Base-by-base conservation (phyloP, 345 rosid genomes). In the Brassica juncea region DNA sequence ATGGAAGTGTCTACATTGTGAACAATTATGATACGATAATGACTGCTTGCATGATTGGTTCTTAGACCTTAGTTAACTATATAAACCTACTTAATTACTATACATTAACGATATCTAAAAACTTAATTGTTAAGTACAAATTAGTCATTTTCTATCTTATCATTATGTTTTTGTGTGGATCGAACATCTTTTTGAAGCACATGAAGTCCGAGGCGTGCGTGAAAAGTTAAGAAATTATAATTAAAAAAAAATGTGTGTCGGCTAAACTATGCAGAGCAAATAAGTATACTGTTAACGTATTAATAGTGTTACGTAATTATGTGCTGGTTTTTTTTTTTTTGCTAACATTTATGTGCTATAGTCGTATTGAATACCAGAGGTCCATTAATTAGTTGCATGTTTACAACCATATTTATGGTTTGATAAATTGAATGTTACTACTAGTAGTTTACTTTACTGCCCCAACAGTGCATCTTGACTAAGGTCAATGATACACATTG, bases 401-500 rank as follows among this genome's bases (percentile, higher is more conserved):
- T 57, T 19, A 57, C 62, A 57, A 57, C 63, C 31, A 58, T 23
- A 3, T 12, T 14, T 9, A 58, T 9, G 30, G 63, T 58, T 58
- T 23, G 31, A 58, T 58, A 21, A 25, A 59, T 59, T 59, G 10
- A 59, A 59, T 59, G 31, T 59, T 59, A 25, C 30, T 57, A 42
- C 14, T 39, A 42, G 14, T 42, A 10, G 14, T 42, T 10, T 42
- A 55, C 25, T 3, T 9, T 21, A 4, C 63, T 10, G 3, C 64
- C 16, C 6, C 79, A 76, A 59, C 73, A 30, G 28, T 23, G 44
- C 31, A 68, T 31, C 69, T 21, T 44, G 80, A 69, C 63, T 47
- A 62, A 12, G 9, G 39, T 76, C 74, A 60, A 61, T 60, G 61
- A 60, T 60, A 34, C 75, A 77, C 75, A 77, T 77, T 77, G 31